Evolutionary conservation across 2,329 filamentous ascomycete genomes (phyloP), one percentile per base, ranked within the genome.

Genomic region (Colletotrichum lentis): DNA sequence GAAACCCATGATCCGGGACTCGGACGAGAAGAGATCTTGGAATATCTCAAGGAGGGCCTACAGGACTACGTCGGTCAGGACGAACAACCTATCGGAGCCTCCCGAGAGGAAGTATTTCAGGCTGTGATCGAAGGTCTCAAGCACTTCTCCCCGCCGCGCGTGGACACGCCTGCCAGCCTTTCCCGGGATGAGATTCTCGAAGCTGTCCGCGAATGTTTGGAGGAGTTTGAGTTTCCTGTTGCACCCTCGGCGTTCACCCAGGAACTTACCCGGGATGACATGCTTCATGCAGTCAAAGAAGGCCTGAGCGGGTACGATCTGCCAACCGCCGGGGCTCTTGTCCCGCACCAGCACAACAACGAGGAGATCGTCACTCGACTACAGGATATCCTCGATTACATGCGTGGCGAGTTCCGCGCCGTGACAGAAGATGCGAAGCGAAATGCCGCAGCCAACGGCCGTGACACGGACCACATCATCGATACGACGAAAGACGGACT

Each of bases 1-100:
- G 91, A 97, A 73, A 85, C 97, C 5, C 91, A 97, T 73, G 93
- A 97, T 73, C 91, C 96, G 70, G 95, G 94, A 2, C 83, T 98
- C 1, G 95, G 97, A 77, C 87, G 93, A 5, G 93, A 97, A 14
- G 95, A 98, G 75, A 91, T 98, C 55, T 83, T 98, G 16, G 89
- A 91, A 46, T 97, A 94, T 72, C 84, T 98, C 31, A 90, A 92
- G 72, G 91, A 97, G 80, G 95, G 95, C 0, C 85, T 98, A 0
- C 89, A 92, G 71, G 88, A 93, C 54, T 94, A 96, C 75, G 84
- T 85, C 1, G 83, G 85, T 16, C 81, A 77, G 20, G 80, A 83
- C n/a, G 83, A 87, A 22, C 79, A 78, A 22, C 81, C 86, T 4
- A 80, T 84, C 43, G 87, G 86, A 31, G 89, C 92, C 1, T 93